These are phyloP conservation scores for Cutaneotrichosporon spelunceum DNA, from an alignment of 1,284 basidiomycete genomes.

Conservation along the genomic window DNA sequence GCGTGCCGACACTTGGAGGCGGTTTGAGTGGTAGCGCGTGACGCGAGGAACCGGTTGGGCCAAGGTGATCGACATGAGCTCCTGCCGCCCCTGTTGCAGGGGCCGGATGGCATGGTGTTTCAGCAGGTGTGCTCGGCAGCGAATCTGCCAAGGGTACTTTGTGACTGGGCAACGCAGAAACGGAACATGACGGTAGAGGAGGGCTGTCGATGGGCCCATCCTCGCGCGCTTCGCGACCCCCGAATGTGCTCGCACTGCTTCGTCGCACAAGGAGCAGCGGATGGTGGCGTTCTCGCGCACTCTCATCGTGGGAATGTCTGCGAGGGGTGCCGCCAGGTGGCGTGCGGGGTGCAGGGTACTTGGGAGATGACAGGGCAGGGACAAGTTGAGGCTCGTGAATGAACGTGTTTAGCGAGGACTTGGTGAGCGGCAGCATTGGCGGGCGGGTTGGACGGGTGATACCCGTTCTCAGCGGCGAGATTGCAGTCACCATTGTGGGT, in stretches of 20 bases:
- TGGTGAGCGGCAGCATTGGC: constrained; percentile 1
- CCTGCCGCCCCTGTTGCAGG: not conserved
- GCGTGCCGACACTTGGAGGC: not conserved
- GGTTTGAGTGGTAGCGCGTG: not conserved
- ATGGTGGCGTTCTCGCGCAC: not conserved
- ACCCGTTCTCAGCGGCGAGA: not conserved
- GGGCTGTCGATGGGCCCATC: not conserved
- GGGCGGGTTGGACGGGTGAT: constrained; percentile 5
- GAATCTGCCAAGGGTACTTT: not conserved
- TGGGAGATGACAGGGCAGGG: not conserved
- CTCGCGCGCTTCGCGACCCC: not conserved
- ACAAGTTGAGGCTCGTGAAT: not conserved
- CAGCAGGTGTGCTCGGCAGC: not conserved
- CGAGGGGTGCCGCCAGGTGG: not conserved
- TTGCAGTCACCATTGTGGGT: not conserved
- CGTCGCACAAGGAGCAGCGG: not conserved
- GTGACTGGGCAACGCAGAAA: not conserved
- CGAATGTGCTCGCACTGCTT: constrained; percentile 11
- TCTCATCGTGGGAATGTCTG: not conserved
- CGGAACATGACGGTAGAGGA: not conserved
- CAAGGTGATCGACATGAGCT: not conserved
- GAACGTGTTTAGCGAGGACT: constrained; percentile 4
- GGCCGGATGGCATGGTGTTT: not conserved
- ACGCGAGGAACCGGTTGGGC: not conserved
- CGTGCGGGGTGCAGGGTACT: not conserved